phyloP scores from a whole-genome alignment of 2,329 filamentous ascomycete species.

The Penicillium sp. region DNA sequence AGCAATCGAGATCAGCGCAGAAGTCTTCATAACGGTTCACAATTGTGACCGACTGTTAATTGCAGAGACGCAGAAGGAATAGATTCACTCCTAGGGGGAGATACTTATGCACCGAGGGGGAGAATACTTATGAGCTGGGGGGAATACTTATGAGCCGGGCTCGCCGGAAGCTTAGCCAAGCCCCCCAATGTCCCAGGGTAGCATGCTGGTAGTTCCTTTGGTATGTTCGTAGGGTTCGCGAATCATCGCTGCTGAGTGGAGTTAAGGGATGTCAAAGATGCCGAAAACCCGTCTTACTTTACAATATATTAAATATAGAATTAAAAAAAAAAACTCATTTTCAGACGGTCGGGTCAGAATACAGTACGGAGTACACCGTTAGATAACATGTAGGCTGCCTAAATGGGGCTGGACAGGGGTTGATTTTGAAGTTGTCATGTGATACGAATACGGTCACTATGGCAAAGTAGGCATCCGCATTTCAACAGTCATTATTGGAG shows the following conservation, averaged over 20 bases:
- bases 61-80: neutral
- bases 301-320: neutral
- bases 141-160: conserved; percentile 23
- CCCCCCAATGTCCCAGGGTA: neutral
- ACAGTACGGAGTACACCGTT: no score
- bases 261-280: conserved; percentile 17
- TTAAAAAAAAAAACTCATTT: neutral
- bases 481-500: neutral
- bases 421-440: neutral
- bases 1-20: conserved; percentile 16
- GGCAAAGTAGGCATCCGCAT: neutral
- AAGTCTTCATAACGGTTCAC: conserved; percentile 18
- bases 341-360: neutral
- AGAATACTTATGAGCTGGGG: conserved; percentile 23
- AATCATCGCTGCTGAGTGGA: conserved; percentile 8
- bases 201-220: neutral
- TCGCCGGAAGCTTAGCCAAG: conserved; percentile 22
- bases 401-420: neutral
- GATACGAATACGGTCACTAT: neutral
- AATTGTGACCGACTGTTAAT: neutral
- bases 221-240: conserved; percentile 6
- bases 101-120: conserved; percentile 22
- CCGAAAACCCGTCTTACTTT: neutral
- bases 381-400: neutral
- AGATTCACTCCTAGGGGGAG: conserved; percentile 3